A percentile compares a stretch with the other conserved stretches of the same genome.
phyloP scores from a whole-genome alignment of 257 asterid species.

The Nicotiana sylvestris region DNA sequence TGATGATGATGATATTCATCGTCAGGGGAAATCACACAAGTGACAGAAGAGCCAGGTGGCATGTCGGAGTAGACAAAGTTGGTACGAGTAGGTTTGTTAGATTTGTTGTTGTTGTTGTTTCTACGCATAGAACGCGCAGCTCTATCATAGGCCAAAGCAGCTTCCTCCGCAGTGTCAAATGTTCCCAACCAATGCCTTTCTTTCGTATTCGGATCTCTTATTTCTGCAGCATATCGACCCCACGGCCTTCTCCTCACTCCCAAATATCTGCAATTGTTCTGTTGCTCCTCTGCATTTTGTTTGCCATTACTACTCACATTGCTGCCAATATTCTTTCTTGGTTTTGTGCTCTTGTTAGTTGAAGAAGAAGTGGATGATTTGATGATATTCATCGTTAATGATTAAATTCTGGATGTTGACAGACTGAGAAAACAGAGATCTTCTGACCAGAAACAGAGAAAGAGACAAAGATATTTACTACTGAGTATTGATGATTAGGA shows the following conservation, averaged over 20 bases:
- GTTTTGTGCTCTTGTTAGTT: not conserved
- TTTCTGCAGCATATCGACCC: constrained; percentile 91
- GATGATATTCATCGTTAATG: not conserved
- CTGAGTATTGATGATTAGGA: not conserved
- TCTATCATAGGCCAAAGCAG: constrained; percentile 82
- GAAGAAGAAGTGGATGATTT: constrained; percentile 3
- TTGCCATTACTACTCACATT: not conserved
- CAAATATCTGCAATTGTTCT: constrained; percentile 36
- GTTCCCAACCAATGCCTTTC: constrained; percentile 92
- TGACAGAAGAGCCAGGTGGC: constrained; percentile 85
- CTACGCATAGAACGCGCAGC: constrained; percentile 83
- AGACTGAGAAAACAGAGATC: not conserved
- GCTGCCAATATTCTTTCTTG: constrained; percentile 6
- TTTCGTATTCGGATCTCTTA: constrained; percentile 77
- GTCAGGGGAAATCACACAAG: constrained; percentile 75
- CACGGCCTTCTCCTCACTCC: constrained; percentile 86
- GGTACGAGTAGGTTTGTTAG: constrained; percentile 54
- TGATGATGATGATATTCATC: constrained; percentile 29
- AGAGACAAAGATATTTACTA: not conserved
- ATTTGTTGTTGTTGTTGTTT: constrained; percentile 14
- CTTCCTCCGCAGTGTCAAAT: constrained; percentile 87
- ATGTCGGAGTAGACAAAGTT: constrained; percentile 83
- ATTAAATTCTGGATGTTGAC: not conserved
- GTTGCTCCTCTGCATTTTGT: constrained; percentile 20
- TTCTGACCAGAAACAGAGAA: not conserved